Base-by-base conservation (phyloP, 164 flowering plant genomes). In the Piper longum region DNA sequence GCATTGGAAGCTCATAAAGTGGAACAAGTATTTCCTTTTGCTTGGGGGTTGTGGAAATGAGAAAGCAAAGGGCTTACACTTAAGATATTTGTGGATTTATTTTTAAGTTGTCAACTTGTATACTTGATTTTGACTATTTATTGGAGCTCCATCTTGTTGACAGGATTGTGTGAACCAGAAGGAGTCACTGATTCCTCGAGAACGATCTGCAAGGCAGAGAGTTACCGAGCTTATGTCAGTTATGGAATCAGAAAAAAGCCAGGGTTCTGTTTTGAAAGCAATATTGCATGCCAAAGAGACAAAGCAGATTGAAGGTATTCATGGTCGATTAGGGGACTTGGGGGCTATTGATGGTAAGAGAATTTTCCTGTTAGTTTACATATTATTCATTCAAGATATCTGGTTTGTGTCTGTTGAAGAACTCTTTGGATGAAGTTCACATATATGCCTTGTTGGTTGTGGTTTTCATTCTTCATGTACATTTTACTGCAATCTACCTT, bases 261-360 rank as follows among this genome's bases (percentile, higher is more conserved):
- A 93, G 66, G 96, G 96, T 55, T 79, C 95, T 69, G 96, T 93
- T 62, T 42, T 90, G 54, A 93, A 84, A 76, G 96, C 88, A 67
- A 81, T 93, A 60, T 62, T 88, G 70, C 85, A 78, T 55, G 99
- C 97, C 56, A 90, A 88, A 75, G 87, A 82, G 64, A 70, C 85
- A 56, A 87, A 85, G 61, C 72, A 70, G 66, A 90, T 90, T 52
- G 81, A 77, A 59, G 99, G 99, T 66, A 90, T 93, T 62, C 78
- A 87, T 79, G 99, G 99, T 51, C 80, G 99, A 59, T 74, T 93
- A 86, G 99, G 99, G 58, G 97, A 93, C 68, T 69, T 93, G 51
- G 99, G 97, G 64, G 96, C 96, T 14, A 93, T 93, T 75, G 93
- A 93, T 77, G 95, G 99, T 93, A 61, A 74, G 85, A 57, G 12